Evolutionary conservation across 2,329 filamentous ascomycete genomes (phyloP).

Genomic region (Bertia moriformis): DNA sequence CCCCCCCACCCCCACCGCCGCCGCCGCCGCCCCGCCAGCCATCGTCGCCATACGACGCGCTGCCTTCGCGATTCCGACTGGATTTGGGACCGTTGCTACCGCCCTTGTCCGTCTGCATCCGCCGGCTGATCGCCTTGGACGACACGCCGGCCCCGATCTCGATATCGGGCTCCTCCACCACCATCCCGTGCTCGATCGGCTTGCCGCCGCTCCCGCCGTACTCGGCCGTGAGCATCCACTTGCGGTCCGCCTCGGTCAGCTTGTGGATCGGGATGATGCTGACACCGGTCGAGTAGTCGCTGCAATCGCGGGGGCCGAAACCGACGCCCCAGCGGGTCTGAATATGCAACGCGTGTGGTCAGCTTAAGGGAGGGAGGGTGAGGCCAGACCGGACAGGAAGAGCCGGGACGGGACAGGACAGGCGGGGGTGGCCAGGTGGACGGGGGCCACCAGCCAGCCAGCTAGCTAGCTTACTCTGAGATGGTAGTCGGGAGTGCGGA

Average conservation of each 20-base stretch:
- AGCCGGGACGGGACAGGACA: constrained; percentile 8
- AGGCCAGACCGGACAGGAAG: constrained; percentile 8
- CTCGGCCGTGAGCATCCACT: constrained; percentile 91
- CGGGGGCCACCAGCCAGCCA: no score
- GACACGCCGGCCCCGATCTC: constrained; percentile 98
- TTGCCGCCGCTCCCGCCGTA: constrained; percentile 83
- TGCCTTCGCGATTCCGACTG: constrained; percentile 25
- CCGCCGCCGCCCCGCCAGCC: no score
- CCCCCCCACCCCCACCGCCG: no score
- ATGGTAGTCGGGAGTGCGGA: constrained; percentile 56
- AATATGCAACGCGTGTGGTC: constrained; percentile 3
- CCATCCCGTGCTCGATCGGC: constrained; percentile 66
- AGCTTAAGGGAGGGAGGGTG: constrained; percentile 12
- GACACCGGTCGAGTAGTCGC: constrained; percentile 82
- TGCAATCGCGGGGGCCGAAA: constrained; percentile 92
- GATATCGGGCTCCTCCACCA: constrained; percentile 94
- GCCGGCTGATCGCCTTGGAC: constrained; percentile 67
- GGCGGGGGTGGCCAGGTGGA: constrained; percentile 1
- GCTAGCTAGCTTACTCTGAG: constrained; percentile 43
- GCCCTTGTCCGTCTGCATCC: constrained; percentile 56
- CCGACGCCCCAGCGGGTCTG: constrained; percentile 95
- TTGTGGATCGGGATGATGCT: constrained; percentile 86
- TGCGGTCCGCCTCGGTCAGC: constrained; percentile 87
- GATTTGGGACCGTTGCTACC: constrained; percentile 52
- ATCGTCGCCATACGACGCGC: no score